Evolutionary conservation across 345 rosid species (phyloP).

Genomic region (Citrus inodora): DNA sequence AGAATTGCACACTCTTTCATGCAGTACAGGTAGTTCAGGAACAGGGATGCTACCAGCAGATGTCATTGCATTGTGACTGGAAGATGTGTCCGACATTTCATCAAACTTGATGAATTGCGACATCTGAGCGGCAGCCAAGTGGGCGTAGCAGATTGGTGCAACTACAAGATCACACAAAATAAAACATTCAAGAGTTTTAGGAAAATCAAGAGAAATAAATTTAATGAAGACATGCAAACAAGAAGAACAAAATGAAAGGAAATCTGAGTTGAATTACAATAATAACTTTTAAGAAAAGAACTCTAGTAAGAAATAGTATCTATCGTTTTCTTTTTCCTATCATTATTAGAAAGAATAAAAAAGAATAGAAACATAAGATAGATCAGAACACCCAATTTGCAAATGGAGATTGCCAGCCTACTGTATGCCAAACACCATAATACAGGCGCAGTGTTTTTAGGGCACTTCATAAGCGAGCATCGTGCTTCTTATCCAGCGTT

Average conservation of each 20-base stretch:
- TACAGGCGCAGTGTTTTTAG: background rate
- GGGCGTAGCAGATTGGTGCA: slow-evolving; percentile 28
- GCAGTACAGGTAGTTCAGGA: slow-evolving; percentile 28
- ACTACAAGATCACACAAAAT: background rate
- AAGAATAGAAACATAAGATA: background rate
- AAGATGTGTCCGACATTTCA: slow-evolving; percentile 16
- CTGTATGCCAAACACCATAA: no score
- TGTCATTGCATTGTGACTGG: slow-evolving; percentile 21
- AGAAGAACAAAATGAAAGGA: no score
- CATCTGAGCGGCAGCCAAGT: slow-evolving; percentile 23
- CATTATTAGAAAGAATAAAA: background rate
- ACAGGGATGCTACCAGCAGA: slow-evolving; percentile 15
- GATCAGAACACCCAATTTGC: background rate
- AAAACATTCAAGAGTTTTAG: background rate
- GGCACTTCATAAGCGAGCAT: background rate
- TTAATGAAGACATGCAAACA: background rate
- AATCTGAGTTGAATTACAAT: no score
- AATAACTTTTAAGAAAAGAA: background rate
- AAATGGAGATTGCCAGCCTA: background rate
- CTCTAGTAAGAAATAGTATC: background rate
- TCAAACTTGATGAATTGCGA: slow-evolving; percentile 23
- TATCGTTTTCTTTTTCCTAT: no score
- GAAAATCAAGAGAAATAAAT: background rate
- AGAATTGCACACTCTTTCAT: slow-evolving; percentile 15
- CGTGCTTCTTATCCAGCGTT: background rate